phyloP scores from a whole-genome alignment of 1,284 basidiomycete genomes.

The Schizophyllum commune region DNA sequence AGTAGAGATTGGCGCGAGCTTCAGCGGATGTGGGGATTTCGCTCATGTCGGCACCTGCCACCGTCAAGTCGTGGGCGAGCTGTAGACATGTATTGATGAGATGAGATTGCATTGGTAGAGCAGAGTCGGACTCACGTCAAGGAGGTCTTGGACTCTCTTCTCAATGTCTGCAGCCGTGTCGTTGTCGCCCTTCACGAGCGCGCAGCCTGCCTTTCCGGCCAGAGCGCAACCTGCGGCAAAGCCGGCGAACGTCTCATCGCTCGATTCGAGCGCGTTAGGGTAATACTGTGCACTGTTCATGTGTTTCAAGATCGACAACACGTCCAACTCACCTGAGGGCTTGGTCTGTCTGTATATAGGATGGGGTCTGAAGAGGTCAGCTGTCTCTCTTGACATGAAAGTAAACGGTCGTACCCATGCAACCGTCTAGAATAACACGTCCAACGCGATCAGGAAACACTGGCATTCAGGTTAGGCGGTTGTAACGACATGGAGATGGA shows the following conservation, averaged over 20 bases:
- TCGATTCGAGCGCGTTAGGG: not conserved
- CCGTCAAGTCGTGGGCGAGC: not conserved
- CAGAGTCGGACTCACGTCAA: not conserved
- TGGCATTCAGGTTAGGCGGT: not conserved
- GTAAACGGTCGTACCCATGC: not conserved
- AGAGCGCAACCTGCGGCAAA: not conserved
- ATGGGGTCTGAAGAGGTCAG: not conserved
- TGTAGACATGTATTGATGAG: not conserved
- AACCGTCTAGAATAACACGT: not conserved
- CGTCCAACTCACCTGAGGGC: not conserved
- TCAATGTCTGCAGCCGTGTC: not conserved
- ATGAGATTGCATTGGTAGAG: not conserved
- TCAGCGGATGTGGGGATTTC: not conserved
- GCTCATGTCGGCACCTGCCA: not conserved
- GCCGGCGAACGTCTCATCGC: not conserved
- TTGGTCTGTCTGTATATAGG: not conserved
- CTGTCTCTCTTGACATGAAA: not conserved
- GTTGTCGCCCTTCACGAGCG: not conserved
- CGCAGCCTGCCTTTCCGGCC: not conserved
- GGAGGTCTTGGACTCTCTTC: not conserved
- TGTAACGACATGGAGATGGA: not conserved
- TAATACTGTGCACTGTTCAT: not conserved
- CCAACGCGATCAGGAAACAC: not conserved
- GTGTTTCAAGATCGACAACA: not conserved
- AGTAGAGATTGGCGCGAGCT: not conserved